These are phyloP conservation scores for Salix brachista DNA, from an alignment of 345 rosid species.

Conservation along the genomic window DNA sequence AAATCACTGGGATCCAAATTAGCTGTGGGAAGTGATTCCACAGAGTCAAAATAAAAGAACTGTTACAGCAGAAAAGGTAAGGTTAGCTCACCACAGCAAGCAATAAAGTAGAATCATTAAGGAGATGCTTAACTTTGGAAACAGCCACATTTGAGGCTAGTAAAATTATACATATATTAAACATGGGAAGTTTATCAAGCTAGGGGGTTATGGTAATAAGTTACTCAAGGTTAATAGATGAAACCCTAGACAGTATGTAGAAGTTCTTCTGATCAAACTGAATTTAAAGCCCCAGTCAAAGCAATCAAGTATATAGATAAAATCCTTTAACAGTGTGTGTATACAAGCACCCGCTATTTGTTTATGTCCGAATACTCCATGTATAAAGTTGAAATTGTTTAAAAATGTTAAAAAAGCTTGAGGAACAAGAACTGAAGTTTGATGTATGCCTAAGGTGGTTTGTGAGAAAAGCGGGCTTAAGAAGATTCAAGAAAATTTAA, in stretches of 20 bases:
- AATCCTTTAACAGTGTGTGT: background rate
- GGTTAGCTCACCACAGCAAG: slow-evolving; percentile 4
- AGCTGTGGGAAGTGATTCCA: slow-evolving; percentile 85
- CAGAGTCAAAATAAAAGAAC: slow-evolving; percentile 95
- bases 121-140: background rate
- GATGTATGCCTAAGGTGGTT: background rate
- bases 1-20: slow-evolving; percentile 65
- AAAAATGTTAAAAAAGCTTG: background rate
- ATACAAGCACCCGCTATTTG: background rate
- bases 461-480: background rate
- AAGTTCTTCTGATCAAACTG: background rate
- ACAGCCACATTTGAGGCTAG: background rate
- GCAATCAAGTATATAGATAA: background rate
- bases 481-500: background rate
- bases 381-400: background rate
- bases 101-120: slow-evolving; percentile 6
- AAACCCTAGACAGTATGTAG: background rate
- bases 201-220: background rate
- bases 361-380: background rate
- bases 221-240: background rate
- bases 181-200: background rate
- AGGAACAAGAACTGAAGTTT: background rate
- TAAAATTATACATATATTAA: background rate
- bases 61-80: slow-evolving; percentile 30
- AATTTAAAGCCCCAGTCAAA: background rate